phyloP scores from a whole-genome alignment of 2,329 filamentous ascomycete genomes.

The Neurospora crassa region DNA sequence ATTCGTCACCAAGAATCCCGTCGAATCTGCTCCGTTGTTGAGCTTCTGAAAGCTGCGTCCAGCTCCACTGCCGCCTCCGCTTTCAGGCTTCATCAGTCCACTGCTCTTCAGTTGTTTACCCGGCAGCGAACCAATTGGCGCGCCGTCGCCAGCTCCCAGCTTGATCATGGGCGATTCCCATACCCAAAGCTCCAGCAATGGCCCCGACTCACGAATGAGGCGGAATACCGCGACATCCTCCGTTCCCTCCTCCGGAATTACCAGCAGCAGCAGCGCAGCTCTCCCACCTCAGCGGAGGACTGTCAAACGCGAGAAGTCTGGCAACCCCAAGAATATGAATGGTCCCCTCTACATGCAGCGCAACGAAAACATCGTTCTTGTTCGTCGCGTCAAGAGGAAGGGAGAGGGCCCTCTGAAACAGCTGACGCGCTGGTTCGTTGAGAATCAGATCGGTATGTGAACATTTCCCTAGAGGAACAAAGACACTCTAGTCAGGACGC shows the following conservation, averaged over 20 bases:
- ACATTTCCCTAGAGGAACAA: not conserved
- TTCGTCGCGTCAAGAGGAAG: constrained; percentile 49
- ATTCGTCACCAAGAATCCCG: not conserved
- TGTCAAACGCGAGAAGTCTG: constrained; percentile 22
- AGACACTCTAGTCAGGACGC: constrained; percentile 14
- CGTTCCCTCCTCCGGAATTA: not conserved
- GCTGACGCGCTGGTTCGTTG: constrained; percentile 59
- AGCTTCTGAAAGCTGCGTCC: not conserved
- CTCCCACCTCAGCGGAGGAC: constrained; percentile 10
- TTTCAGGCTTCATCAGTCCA: not conserved
- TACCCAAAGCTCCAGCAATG: constrained; percentile 6
- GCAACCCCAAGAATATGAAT: constrained; percentile 37
- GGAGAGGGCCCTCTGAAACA: constrained; percentile 52
- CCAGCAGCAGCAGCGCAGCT: constrained; percentile 3
- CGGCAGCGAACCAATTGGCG: constrained; percentile 7
- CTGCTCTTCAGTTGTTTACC: not conserved
- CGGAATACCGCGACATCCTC: not conserved
- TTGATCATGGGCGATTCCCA: constrained; percentile 14
- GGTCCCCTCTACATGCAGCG: constrained; percentile 49
- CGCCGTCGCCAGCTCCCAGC: constrained; percentile 6
- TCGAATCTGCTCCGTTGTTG: not conserved
- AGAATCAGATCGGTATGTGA: constrained; percentile 69
- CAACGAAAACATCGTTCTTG: constrained; percentile 41
- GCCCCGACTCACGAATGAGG: constrained; percentile 5
- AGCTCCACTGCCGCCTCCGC: not conserved